Percentiles rank a stretch among this genome's conserved stretches.
phyloP scores from a whole-genome alignment of 1,284 basidiomycete genomes.

The Pisolithus thermaeus region DNA sequence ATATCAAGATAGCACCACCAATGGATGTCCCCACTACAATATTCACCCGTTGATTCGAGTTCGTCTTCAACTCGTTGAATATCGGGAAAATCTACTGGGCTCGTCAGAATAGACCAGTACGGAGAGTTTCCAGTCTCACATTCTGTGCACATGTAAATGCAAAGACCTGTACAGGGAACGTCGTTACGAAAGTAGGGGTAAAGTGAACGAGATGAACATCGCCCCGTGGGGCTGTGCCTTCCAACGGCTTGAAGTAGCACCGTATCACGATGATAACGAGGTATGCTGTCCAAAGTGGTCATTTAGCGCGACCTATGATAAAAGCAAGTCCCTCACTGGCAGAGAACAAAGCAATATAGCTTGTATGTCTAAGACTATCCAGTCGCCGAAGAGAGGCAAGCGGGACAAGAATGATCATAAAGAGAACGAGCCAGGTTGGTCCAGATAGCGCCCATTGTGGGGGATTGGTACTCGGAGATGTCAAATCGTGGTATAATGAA shows the following conservation, averaged over 20 bases:
- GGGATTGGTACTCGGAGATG: conserved; percentile 56
- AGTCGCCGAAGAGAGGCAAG: conserved; percentile 83
- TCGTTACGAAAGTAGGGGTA: conserved; percentile 76
- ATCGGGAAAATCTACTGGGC: conserved; percentile 74
- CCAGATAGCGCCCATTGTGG: conserved; percentile 75
- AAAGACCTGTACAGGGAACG: conserved; percentile 93
- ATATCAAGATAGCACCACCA: conserved; percentile 70
- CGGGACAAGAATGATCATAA: conserved; percentile 83
- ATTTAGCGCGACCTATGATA: conserved; percentile 1
- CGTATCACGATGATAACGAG: conserved; percentile 68
- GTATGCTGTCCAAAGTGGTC: conserved; percentile 45
- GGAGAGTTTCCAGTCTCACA: conserved; percentile 38
- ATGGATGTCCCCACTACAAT: conserved; percentile 84
- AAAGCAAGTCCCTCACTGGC: conserved; percentile 51
- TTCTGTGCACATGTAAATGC: conserved; percentile 91
- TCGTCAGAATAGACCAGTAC: conserved; percentile 13
- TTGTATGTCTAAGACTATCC: conserved; percentile 78
- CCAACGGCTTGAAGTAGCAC: conserved; percentile 68
- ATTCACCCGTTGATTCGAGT: conserved; percentile 83
- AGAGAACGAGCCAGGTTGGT: conserved; percentile 76
- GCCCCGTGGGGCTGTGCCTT: conserved; percentile 55
- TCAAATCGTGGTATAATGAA: conserved; percentile 76
- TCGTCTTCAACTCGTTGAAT: conserved; percentile 86
- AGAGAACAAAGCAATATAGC: conserved; percentile 83
- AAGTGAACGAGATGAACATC: conserved; percentile 66